A percentile compares a stretch with the other conserved stretches of the same genome.
phyloP scores from a whole-genome alignment of 2,329 filamentous ascomycete species.

The Zarea fungicola region DNA sequence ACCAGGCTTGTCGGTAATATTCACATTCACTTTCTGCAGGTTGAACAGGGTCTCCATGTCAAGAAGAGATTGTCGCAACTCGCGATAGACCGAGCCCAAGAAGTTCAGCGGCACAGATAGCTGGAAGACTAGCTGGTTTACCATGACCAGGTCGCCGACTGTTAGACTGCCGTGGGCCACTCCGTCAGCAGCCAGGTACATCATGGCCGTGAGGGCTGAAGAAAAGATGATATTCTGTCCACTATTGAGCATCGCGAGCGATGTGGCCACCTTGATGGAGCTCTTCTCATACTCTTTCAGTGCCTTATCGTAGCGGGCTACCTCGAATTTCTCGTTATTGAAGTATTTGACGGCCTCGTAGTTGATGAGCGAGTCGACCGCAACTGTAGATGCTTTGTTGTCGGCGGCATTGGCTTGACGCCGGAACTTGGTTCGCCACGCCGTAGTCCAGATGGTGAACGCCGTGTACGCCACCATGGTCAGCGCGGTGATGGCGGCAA shows the following conservation, averaged over 20 bases:
- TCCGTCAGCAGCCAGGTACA: slow-evolving; percentile 91
- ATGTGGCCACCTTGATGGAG: slow-evolving; percentile 95
- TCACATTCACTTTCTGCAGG: slow-evolving; percentile 91
- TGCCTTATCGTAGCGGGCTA: slow-evolving; percentile 82
- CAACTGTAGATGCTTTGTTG: slow-evolving; percentile 90
- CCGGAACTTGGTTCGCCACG: slow-evolving; percentile 95
- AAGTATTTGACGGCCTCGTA: slow-evolving; percentile 99
- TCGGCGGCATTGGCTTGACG: slow-evolving; percentile 94
- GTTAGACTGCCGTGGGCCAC: slow-evolving; percentile 77
- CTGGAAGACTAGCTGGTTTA: slow-evolving; percentile 98
- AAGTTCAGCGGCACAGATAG: slow-evolving; percentile 96
- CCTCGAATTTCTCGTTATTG: slow-evolving; percentile 96
- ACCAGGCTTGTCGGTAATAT: slow-evolving; percentile 69
- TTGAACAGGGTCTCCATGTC: slow-evolving; percentile 99
- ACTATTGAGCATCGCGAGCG: slow-evolving; percentile 84
- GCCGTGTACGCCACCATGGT: slow-evolving; percentile 94
- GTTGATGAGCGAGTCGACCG: slow-evolving; percentile 95
- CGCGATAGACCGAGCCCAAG: slow-evolving; percentile 93
- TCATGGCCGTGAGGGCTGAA: slow-evolving; percentile 88
- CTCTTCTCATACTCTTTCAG: slow-evolving; percentile 83
- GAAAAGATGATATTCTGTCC: slow-evolving; percentile 98
- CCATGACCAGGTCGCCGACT: slow-evolving; percentile 95
- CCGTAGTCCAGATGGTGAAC: slow-evolving; percentile 95
- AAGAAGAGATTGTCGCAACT: slow-evolving; percentile 86
- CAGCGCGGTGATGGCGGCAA: slow-evolving; percentile 80